Conservation (phyloP, 1,284 basidiomycete genomes). For the Thelephora terrestris region DNA sequence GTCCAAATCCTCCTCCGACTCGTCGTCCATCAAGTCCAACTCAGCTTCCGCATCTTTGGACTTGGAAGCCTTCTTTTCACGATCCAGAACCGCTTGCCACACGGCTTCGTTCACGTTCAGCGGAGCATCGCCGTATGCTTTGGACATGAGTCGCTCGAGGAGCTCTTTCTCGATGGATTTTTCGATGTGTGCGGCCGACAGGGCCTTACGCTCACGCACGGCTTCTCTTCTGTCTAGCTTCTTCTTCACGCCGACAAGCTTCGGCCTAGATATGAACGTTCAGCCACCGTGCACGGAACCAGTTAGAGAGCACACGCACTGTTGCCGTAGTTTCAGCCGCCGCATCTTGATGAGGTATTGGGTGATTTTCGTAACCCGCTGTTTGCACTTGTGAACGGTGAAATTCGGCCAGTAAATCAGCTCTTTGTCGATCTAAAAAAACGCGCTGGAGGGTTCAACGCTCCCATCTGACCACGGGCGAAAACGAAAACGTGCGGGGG, state of each 20-base stretch:
- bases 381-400: constrained; percentile 97
- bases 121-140: constrained; percentile 96
- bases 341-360: constrained; percentile 99
- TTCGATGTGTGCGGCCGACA: constrained; percentile 90
- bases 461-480: background rate
- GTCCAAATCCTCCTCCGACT: constrained; percentile 44
- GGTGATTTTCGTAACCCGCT: constrained; percentile 96
- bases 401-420: constrained; percentile 98
- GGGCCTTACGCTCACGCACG: constrained; percentile 89
- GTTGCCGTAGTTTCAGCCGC: constrained; percentile 78
- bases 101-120: constrained; percentile 98
- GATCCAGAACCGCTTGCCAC: constrained; percentile 85
- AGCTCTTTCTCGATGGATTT: constrained; percentile 95
- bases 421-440: constrained; percentile 90
- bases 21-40: constrained; percentile 36
- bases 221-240: constrained; percentile 95
- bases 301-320: constrained; percentile 43
- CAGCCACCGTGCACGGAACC: constrained; percentile 1
- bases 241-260: constrained; percentile 92
- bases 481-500: background rate
- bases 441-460: background rate
- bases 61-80: constrained; percentile 30
- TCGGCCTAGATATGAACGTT: constrained; percentile 49
- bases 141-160: constrained; percentile 88
- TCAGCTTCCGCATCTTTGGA: constrained; percentile 32